Base-by-base conservation (phyloP, 441 rosid species). In the Iberis amara region DNA sequence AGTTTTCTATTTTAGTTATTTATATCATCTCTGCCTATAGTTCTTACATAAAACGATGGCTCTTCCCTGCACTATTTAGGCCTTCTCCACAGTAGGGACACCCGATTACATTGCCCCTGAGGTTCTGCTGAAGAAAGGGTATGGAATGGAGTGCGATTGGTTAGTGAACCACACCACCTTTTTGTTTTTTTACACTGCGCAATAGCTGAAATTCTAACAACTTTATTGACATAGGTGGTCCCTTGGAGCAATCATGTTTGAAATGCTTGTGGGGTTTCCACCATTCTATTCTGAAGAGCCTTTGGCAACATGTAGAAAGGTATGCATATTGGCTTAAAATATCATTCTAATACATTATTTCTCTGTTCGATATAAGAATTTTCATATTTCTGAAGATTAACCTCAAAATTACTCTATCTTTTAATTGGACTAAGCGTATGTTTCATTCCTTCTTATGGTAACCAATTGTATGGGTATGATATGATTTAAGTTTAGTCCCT, bases 111-210 rank as follows among this genome's bases (percentile, higher is more conserved):
- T 80, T 57, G 86, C 86, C 39, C 86, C 86, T 44, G 86, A 80
- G 65, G 83, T 80, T 51, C 61, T 80, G 49, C 56, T 80, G 76
- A 77, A 78, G 86, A 80, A 74, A 76, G 86, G 86, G 28, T 80
- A 80, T 30, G 86, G 83, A 50, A 80, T 80, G 81, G 86, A 80
- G 61, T 80, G 86, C 12, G 86, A 80, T 53, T 80, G 86, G 86
- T 80, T 48, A 55, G 86, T 73, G 39, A 41, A 39, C 60, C 42
- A 14, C 5, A 48, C 26, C 27, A 18, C 21, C 21, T 18, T 18
- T 18, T 55, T 36, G 23, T 10, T 13, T 23, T 59, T n/a, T 35
- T 57, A 49, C 49, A 39, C 23, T 46, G 38, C 30, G 31, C 56
- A 40, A 18, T 43, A 55, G 38, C 18, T 57, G 10, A 10, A 8